Evolutionary conservation across 164 flowering plant species (phyloP), one percentile per base, ranked within the genome.

Genomic region (Liriodendron chinense): DNA sequence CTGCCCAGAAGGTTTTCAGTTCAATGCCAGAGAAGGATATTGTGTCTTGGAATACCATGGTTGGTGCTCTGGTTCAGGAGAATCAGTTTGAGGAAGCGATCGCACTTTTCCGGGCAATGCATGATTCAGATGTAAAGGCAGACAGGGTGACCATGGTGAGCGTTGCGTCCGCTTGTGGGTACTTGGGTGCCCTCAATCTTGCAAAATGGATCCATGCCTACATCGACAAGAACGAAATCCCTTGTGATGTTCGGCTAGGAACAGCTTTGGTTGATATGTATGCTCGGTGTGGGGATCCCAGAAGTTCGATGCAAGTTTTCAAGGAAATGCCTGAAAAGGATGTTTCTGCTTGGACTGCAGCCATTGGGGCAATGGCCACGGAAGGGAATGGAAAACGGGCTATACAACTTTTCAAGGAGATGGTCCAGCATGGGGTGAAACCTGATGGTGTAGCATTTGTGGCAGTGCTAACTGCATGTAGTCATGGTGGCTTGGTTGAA

Each of bases 251-350:
- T 73, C 78, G 57, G 72, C 87, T 89, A 18, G 76, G 64, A 23
- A 89, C 90, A 2, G 82, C 91, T 14, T 75, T 88, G 63, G 82
- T 89, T 66, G 92, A 89, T 71, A 89, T 89, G 92, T 89, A 83
- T 80, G 84, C 87, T 61, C 83, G 84, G 72, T 89, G 92, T 76
- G 92, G 91, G 2, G 87, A 81, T 76, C 78, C 86, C 59, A 34
- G 68, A 72, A 81, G 71, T 63, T 88, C 91, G 16, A 78, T 85
- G 84, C 74, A 69, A 67, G 75, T 86, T 22, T 88, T 89, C 68
- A 9, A 70, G 8, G 56, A 49, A 69, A 85, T 88, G 82, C 26
- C 9, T 61, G 74, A 75, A 67, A 86, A 81, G 76, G 89, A 88
- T 78, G 85, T 86, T 9, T 83, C 89, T 56, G 86, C 88, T 47